Evolutionary conservation across 176 grass and related monocot genomes (phyloP), one percentile per base, ranked within the genome.

Genomic region (Neostapfia colusana): DNA sequence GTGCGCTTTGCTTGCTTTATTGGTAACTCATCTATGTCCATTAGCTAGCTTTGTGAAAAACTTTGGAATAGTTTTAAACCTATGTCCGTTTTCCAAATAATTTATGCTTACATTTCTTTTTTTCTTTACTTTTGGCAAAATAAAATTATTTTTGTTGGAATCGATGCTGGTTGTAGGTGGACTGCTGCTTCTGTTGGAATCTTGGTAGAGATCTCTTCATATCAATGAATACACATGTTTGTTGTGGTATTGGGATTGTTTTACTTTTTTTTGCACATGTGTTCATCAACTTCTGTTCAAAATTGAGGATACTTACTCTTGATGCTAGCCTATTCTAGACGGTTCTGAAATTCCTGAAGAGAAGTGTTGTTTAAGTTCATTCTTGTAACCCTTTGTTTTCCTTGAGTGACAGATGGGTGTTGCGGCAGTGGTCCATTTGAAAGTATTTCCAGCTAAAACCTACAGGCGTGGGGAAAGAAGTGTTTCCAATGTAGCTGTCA

Each of bases 401-500:
- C 23, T 82, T 69, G 63, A 75, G 64, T 82, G 63, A 73, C 84
- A 98, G 95, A 99, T 99, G 91, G 95, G 95, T 20, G 77, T 95
- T 68, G 91, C 95, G 1, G 91, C 95, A 58, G 85, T 92, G 46
- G 87, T 99, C 72, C 95, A 99, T 89, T 83, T 95, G 59, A 86
- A 95, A 90, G 91, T 81, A 79, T 99, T 99, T 88, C 95, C 91
- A 25, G 91, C 91, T 76, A 92, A 85, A 65, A 91, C 95, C 15
- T 99, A 95, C 79, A 81, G 73, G 51, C 77, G 45, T 71, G 95
- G 95, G 35, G 89, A 95, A 83, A 90, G 89, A 88, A 88, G 83
- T 77, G 76, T 92, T 64, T 76, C 36, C 45, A 95, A 90, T 88
- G 76, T 86, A 55, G 85, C 91, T 85, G 92, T 99, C 63, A 92